Evolutionary conservation across 2,329 filamentous ascomycete species (phyloP).

Genomic region (Beauveria rudraprayagi): DNA sequence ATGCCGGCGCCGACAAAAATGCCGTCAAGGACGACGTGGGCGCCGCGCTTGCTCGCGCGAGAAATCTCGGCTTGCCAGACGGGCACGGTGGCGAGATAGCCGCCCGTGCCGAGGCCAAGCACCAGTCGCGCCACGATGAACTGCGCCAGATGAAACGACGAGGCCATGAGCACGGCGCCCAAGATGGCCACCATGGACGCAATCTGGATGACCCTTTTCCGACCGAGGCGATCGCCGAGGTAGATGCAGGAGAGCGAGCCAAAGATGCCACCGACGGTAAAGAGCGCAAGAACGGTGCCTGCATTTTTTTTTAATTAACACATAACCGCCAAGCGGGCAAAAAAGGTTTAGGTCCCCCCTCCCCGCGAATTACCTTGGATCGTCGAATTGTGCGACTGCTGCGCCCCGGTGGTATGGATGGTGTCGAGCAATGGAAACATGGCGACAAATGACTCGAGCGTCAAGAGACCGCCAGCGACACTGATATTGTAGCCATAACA

Average conservation of each 20-base stretch:
- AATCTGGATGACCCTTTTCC: slow-evolving; percentile 47
- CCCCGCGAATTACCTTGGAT: slow-evolving; percentile 27
- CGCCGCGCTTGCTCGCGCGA: slow-evolving; percentile 44
- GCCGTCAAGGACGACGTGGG: slow-evolving; percentile 38
- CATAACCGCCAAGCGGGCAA: neutral
- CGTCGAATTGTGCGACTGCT: slow-evolving; percentile 34
- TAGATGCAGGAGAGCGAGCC: slow-evolving; percentile 32
- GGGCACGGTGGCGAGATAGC: slow-evolving; percentile 43
- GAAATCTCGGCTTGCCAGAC: slow-evolving; percentile 46
- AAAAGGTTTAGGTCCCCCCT: too few relatives aligned
- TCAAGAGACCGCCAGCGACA: slow-evolving; percentile 63
- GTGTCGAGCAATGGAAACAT: slow-evolving; percentile 41
- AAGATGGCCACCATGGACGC: slow-evolving; percentile 42
- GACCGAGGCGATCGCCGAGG: slow-evolving; percentile 51
- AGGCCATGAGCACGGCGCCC: slow-evolving; percentile 46
- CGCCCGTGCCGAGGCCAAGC: slow-evolving; percentile 44
- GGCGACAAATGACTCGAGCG: slow-evolving; percentile 49
- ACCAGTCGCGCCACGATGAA: slow-evolving; percentile 39
- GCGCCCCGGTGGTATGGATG: slow-evolving; percentile 36
- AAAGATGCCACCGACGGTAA: slow-evolving; percentile 51
- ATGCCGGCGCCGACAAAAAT: slow-evolving; percentile 38
- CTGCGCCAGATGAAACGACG: slow-evolving; percentile 33
- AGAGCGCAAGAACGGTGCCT: slow-evolving; percentile 39
- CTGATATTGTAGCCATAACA: slow-evolving; percentile 55
- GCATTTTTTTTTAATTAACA: neutral